phyloP scores from a whole-genome alignment of 805 yeast species.

The Pichia pseudocactophila region DNA sequence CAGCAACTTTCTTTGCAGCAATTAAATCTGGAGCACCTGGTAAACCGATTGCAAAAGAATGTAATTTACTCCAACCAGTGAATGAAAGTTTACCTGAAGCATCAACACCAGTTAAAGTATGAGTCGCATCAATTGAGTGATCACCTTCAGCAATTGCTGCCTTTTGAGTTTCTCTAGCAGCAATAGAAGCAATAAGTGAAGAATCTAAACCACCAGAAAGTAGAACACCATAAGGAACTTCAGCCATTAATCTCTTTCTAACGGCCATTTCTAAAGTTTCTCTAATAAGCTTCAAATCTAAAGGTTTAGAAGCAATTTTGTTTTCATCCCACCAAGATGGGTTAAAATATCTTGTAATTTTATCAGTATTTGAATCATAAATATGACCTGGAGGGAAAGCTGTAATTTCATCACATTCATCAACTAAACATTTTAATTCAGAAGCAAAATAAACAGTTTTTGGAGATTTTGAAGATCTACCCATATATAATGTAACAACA shows the following conservation, averaged over 20 bases:
- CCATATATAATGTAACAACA: conserved; percentile 93
- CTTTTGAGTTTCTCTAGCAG: conserved; percentile 88
- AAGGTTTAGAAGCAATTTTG: conserved; percentile 65
- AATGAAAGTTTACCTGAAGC: conserved; percentile 75
- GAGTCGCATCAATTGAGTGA: conserved; percentile 40
- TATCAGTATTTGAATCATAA: conserved; percentile 84
- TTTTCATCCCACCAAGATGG: conserved; percentile 93
- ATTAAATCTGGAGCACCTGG: conserved; percentile 96
- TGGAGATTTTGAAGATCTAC: conserved; percentile 62
- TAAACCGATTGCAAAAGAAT: conserved; percentile 94
- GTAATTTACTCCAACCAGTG: conserved; percentile 70
- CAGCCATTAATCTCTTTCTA: conserved; percentile 98
- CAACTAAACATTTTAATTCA: conserved; percentile 87
- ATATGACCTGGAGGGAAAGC: conserved; percentile 99
- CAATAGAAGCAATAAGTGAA: conserved; percentile 91
- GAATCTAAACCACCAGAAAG: conserved; percentile 97
- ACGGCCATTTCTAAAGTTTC: conserved; percentile 86
- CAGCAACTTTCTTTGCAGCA: conserved; percentile 96
- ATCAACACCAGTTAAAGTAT: conserved; percentile 86
- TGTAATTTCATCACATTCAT: conserved; percentile 84
- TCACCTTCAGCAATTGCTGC: conserved; percentile 47
- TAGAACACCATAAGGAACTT: conserved; percentile 97
- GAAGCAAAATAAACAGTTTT: conserved; percentile 83
- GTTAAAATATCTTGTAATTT: conserved; percentile 76
- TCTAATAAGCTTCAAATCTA: conserved; percentile 65